phyloP scores from a whole-genome alignment of 495 filamentous ascomycete species.

The Astrocystis sublimbata region DNA sequence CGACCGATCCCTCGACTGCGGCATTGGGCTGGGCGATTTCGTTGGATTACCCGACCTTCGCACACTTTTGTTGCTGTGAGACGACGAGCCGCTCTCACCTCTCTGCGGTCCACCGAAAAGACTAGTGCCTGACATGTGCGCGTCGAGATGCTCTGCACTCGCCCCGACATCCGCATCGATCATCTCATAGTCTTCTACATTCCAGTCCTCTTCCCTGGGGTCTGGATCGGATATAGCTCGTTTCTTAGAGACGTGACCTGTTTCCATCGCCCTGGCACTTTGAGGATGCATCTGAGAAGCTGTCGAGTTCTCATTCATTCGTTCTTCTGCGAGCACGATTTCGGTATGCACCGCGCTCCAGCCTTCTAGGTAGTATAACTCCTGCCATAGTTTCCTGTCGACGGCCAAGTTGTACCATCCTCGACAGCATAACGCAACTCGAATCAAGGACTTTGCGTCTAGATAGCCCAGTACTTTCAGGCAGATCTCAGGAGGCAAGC shows the following conservation, averaged over 20 bases:
- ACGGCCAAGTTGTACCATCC: conserved; percentile 80
- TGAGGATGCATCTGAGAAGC: conserved; percentile 31
- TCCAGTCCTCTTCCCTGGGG: conserved; percentile 13
- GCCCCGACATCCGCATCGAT: conserved; percentile 37
- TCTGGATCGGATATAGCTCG: conserved; percentile 43
- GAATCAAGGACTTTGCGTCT: conserved; percentile 71
- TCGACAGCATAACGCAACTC: conserved; percentile 73
- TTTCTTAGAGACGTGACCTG: conserved; percentile 47
- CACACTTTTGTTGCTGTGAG: conserved; percentile 25
- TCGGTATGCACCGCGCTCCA: conserved; percentile 73
- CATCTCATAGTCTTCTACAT: conserved; percentile 50
- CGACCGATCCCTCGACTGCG: conserved; percentile 21
- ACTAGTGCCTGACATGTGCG: conserved; percentile 33
- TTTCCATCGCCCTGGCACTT: conserved; percentile 34
- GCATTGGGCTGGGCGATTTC: conserved; percentile 34
- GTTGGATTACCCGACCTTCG: conserved; percentile 26
- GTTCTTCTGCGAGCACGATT: conserved; percentile 66
- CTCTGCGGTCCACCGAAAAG: conserved; percentile 37
- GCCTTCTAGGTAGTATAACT: conserved; percentile 77
- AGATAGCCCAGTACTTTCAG: conserved; percentile 86
- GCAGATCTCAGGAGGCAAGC: conserved; percentile 85
- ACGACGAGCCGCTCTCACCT: conserved; percentile 27
- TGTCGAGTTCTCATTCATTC: conserved; percentile 39
- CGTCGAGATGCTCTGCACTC: conserved; percentile 31
- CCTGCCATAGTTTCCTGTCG: conserved; percentile 83